Base-by-base conservation (phyloP, 2,329 filamentous ascomycete species). In the Amphichorda felina region DNA sequence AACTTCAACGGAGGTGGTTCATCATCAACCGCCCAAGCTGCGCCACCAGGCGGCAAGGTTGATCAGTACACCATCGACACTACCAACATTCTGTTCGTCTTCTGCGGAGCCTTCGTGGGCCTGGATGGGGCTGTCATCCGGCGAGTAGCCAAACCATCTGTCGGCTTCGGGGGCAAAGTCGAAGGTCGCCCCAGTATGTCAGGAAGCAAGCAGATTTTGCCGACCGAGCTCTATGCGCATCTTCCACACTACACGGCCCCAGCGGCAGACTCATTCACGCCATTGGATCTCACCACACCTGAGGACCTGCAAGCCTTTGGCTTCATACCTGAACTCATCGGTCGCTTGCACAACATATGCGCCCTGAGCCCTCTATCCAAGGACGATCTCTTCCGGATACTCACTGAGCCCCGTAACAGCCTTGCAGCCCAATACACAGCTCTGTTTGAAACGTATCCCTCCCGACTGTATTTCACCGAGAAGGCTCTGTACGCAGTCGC, bases 71-170 rank as follows among this genome's bases (percentile, higher is more conserved):
- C 84, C 38, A 79, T 95, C 39, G 82, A 91, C 48, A 98, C 91
- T 0, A 88, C 87, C 44, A 95, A 96, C 48, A 96, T 98, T 40
- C 72, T 98, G 19, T 98, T 98, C 60, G 87, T 98, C 29, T 94
- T 91, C 55, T 93, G 88, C 10, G 91, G 91, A 14, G 91, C 91
- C 14, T 98, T 98, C 53, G 83, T 93, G 25, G 89, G 88, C 2
- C 67, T 96, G 1, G 85, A 95, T 50, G 94, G 93, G 54, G 72
- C 82, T 24, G 75, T 98, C 33, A 67, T 94, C 40, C 82, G 87
- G 39, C 79, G 91, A n/a, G 80, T 96, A 30, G 81, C 86, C 10
- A 86, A 82, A 50, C 72, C 74, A 0, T 82, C 84, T 3, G 89
- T 98, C 45, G 91, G 91, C 1, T 98, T 98, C 48, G 88, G 88